Evolutionary conservation across 768 basidiomycete genomes (phyloP).

Genomic region (Aureoboletus auriporus): DNA sequence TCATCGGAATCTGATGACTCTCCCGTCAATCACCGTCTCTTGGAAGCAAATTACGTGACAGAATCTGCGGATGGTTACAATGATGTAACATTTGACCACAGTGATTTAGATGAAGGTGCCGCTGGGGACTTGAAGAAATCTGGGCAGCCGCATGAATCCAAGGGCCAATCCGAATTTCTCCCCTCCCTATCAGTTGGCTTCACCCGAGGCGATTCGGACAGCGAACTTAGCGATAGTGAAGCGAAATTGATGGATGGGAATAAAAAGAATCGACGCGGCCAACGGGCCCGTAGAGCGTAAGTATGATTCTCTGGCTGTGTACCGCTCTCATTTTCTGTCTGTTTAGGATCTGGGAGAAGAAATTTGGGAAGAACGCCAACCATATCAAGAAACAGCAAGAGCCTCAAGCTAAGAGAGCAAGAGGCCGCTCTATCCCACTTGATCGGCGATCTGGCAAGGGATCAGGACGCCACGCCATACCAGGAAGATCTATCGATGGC

Average conservation of each 20-base stretch:
- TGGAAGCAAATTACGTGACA: conserved; percentile 21
- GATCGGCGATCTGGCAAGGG: conserved; percentile 19
- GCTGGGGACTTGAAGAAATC: conserved; percentile 10
- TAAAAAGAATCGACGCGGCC: conserved; percentile 89
- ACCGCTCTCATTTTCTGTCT: conserved; percentile 1
- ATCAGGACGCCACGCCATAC: background rate
- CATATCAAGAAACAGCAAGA: conserved; percentile 69
- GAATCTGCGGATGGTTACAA: conserved; percentile 33
- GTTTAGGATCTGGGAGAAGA: conserved; percentile 94
- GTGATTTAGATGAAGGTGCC: conserved; percentile 13
- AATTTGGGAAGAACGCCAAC: conserved; percentile 87
- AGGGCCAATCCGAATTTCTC: conserved; percentile 61
- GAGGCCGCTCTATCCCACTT: conserved; percentile 7
- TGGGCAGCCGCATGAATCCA: conserved; percentile 16
- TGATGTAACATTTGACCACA: conserved; percentile 28
- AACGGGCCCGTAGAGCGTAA: conserved; percentile 91
- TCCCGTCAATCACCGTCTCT: too few relatives aligned
- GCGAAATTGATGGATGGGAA: conserved; percentile 45
- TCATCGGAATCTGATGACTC: conserved; percentile 19
- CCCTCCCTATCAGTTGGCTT: conserved; percentile 89
- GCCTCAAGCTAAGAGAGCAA: conserved; percentile 8
- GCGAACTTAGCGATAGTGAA: conserved; percentile 71
- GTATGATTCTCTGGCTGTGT: conserved; percentile 32
- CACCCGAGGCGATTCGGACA: conserved; percentile 71
- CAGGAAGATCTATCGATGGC: background rate